Evolutionary conservation across 495 filamentous ascomycete genomes (phyloP).

Genomic region (Cercophora scortea): DNA sequence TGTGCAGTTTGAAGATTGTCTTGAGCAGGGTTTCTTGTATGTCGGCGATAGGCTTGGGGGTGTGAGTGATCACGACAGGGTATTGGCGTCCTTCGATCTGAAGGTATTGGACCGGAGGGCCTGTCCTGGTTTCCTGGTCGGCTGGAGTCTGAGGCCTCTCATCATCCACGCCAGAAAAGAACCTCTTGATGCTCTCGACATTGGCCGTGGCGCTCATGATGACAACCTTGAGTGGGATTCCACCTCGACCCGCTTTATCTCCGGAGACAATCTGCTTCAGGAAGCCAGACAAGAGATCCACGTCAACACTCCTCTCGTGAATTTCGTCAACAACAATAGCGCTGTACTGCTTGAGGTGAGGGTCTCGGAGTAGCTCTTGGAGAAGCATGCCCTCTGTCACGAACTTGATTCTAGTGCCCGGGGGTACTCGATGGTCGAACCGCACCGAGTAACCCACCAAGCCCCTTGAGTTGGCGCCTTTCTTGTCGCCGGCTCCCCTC

Average conservation of each 20-base stretch:
- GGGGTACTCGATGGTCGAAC: conserved; percentile 75
- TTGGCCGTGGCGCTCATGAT: conserved; percentile 97
- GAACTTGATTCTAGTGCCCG: conserved; percentile 74
- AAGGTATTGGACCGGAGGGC: conserved; percentile 40
- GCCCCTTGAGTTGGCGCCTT: conserved; percentile 43
- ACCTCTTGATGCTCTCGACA: conserved; percentile 64
- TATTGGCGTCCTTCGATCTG: conserved; percentile 85
- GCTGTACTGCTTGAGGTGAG: conserved; percentile 74
- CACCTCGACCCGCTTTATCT: conserved; percentile 52
- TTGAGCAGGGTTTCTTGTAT: conserved; percentile 76
- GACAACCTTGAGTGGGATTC: conserved; percentile 73
- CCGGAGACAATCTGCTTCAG: conserved; percentile 63
- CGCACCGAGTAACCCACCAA: conserved; percentile 89
- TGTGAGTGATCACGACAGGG: conserved; percentile 72
- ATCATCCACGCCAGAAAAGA: conserved; percentile 48
- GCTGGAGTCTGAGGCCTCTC: neutral
- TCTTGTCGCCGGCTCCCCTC: conserved; percentile 31
- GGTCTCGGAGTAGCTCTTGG: conserved; percentile 87
- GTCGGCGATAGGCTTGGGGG: conserved; percentile 69
- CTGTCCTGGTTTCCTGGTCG: neutral
- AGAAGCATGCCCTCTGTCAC: conserved; percentile 95
- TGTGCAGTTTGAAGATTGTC: conserved; percentile 82
- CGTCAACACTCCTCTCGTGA: conserved; percentile 94
- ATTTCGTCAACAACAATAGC: conserved; percentile 93
- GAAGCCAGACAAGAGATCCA: conserved; percentile 85